Base-by-base conservation (phyloP, 2,329 filamentous ascomycete genomes). In the Davidsoniella australis region DNA sequence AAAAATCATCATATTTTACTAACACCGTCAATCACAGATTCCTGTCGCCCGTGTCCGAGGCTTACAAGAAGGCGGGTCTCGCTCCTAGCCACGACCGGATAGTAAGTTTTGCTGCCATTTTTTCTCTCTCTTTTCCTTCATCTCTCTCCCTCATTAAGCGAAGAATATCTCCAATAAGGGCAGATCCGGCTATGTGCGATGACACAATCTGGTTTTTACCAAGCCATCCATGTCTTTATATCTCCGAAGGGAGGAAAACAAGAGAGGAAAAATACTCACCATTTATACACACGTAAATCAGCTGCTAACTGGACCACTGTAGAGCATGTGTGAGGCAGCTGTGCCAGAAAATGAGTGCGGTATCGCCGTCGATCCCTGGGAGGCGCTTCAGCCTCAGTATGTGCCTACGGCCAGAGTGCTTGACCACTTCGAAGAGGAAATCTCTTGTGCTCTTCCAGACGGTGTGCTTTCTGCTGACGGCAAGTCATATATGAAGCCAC, bases 371-470 rank as follows among this genome's bases (percentile, higher is more conserved):
- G 86, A 94, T 61, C 78, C 83, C 0, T 93, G 84, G 81, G 88
- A 94, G 69, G 83, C 85, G 36, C 43, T 82, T 58, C 79, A 93
- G 65, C 76, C 80, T 59, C 73, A 83, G 56, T 96, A 94, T 61
- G 80, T 86, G 54, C 86, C 87, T 14, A 96, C 89, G 1, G 89
- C 88, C 38, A 76, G 82, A 57, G 88, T 94, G 39, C 70, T 95
- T 45, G 86, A 94, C 60, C 89, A 95, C 64, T 91, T 95, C 58
- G 80, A 93, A 56, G 68, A 89, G 60, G 86, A 95, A 62, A 85
- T 95, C 61, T 94, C 95, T 61, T 60, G 64, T 47, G 73, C 76
- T 20, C 75, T 85, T 41, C 69, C 80, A 26, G 88, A 88, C 5
- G 88, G 88, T 8, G 76, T 91, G 26, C 73, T 83, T 58, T 75